Percentiles rank a stretch among this genome's conserved stretches.
Conservation (phyloP, 1,284 basidiomycete genomes). For the Marasmius tenuissimus region DNA sequence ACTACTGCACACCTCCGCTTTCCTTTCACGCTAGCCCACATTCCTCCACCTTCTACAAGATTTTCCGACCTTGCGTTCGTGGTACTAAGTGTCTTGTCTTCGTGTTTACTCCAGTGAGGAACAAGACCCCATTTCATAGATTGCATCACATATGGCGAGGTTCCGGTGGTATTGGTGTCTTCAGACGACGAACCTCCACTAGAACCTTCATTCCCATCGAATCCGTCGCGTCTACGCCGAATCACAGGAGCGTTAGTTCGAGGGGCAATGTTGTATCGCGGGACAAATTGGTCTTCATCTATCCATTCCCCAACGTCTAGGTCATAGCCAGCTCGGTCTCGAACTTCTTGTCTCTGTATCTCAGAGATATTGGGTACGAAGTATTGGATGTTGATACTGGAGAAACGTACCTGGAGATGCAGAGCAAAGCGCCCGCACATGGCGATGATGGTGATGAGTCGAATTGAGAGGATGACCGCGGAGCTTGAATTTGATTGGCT, state of each 20-base stretch:
- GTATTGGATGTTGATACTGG: not conserved
- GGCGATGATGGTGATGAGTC: not conserved
- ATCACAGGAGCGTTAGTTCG: slow-evolving; percentile 69
- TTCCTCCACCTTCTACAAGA: slow-evolving; percentile 69
- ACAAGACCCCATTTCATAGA: slow-evolving; percentile 93
- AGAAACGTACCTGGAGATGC: not conserved
- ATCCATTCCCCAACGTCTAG: slow-evolving; percentile 56
- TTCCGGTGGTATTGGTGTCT: not conserved
- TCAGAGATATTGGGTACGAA: not conserved
- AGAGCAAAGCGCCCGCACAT: slow-evolving; percentile 1
- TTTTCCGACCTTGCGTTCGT: slow-evolving; percentile 91
- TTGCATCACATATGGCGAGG: slow-evolving; percentile 46
- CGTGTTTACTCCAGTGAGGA: slow-evolving; percentile 81
- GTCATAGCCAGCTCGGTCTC: slow-evolving; percentile 42
- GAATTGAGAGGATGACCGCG: not conserved
- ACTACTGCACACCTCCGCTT: slow-evolving; percentile 78
- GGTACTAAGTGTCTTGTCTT: slow-evolving; percentile 71
- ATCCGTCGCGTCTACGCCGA: slow-evolving; percentile 32
- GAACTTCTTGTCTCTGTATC: slow-evolving; percentile 36
- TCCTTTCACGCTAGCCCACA: slow-evolving; percentile 83
- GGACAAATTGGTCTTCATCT: slow-evolving; percentile 56
- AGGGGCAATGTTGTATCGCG: slow-evolving; percentile 72
- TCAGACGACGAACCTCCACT: not conserved
- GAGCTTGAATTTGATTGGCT: not conserved
- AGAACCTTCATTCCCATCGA: slow-evolving; percentile 1